These are phyloP conservation scores for Thraustochytrium striatum DNA, from an alignment of 352 stramenopile species.

Conservation along the genomic window DNA sequence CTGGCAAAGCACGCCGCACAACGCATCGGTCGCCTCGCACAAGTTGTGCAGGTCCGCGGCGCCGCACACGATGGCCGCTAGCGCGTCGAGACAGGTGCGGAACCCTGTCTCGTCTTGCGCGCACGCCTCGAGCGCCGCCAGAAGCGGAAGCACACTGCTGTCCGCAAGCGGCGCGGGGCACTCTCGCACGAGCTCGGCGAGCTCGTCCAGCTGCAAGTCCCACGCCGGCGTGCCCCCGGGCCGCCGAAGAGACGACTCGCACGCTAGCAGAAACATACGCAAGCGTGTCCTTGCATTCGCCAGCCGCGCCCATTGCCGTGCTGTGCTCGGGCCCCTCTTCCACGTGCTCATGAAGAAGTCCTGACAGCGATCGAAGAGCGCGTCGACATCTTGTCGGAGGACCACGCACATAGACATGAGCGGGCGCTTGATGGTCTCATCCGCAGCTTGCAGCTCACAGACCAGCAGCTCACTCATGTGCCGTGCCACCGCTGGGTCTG, in stretches of 20 bases:
- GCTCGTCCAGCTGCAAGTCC: not conserved
- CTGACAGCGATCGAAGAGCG: not conserved
- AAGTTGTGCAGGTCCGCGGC: not conserved
- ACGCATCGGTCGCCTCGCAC: not conserved
- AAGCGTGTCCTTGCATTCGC: not conserved
- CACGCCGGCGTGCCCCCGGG: not conserved
- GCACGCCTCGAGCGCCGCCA: too few relatives aligned
- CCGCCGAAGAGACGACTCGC: not conserved
- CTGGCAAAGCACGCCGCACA: not conserved
- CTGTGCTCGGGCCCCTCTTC: not conserved
- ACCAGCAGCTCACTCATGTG: too few relatives aligned
- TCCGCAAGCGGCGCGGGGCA: not conserved
- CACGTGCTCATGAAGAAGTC: not conserved
- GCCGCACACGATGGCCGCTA: not conserved
- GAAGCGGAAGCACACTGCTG: too few relatives aligned
- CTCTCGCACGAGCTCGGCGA: not conserved
- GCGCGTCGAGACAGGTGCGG: too few relatives aligned
- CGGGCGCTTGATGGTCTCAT: not conserved
- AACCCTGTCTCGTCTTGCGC: not conserved
- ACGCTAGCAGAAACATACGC: not conserved
- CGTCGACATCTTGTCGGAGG: not conserved
- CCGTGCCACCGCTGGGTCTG: too few relatives aligned
- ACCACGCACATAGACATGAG: not conserved
- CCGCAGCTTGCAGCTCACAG: too few relatives aligned
- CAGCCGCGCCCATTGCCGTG: not conserved